phyloP scores from a whole-genome alignment of 2,329 filamentous ascomycete species.

The Aureobasidium zeae region DNA sequence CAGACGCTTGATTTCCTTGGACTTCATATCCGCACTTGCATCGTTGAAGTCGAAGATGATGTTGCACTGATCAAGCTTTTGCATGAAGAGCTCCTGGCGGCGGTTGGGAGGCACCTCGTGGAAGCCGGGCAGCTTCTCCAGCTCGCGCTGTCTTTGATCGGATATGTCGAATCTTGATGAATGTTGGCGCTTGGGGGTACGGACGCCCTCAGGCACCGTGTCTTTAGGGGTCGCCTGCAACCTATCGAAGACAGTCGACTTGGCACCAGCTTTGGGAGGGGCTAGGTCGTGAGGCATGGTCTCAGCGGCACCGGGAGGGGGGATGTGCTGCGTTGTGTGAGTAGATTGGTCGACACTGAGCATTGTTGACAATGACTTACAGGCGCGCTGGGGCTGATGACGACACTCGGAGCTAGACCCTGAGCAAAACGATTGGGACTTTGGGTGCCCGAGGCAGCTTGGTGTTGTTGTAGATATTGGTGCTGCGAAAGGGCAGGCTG shows the following conservation, averaged over 20 bases:
- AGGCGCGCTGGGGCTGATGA: slow-evolving; percentile 89
- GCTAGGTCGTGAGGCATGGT: slow-evolving; percentile 97
- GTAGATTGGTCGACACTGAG: slow-evolving; percentile 22
- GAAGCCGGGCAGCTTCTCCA: slow-evolving; percentile 95
- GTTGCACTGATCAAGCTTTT: slow-evolving; percentile 99
- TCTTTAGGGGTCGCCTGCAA: slow-evolving; percentile 93
- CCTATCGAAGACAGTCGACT: slow-evolving; percentile 79
- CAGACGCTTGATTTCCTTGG: slow-evolving; percentile 96
- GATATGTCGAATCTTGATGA: slow-evolving; percentile 98
- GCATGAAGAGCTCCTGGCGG: slow-evolving; percentile 95
- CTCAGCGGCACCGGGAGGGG: slow-evolving; percentile 85
- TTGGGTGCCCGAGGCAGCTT: slow-evolving; percentile 6
- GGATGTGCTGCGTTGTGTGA: slow-evolving; percentile 58
- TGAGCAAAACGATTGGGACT: slow-evolving; percentile 15
- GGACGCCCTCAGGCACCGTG: slow-evolving; percentile 76
- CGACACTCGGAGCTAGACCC: slow-evolving; percentile 58
- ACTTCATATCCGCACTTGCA: slow-evolving; percentile 96
- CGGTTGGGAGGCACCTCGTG: slow-evolving; percentile 94
- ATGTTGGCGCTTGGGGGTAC: slow-evolving; percentile 92
- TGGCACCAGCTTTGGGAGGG: slow-evolving; percentile 82
- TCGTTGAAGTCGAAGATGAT: slow-evolving; percentile 99
- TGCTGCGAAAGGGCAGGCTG: slow-evolving; percentile 25
- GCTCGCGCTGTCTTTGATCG: slow-evolving; percentile 74
- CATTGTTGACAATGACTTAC: slow-evolving; percentile 44
- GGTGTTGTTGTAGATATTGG: slow-evolving; percentile 25